Evolutionary conservation across 805 yeast species (phyloP).

Genomic region (Zygosaccharomyces gambellarensis): DNA sequence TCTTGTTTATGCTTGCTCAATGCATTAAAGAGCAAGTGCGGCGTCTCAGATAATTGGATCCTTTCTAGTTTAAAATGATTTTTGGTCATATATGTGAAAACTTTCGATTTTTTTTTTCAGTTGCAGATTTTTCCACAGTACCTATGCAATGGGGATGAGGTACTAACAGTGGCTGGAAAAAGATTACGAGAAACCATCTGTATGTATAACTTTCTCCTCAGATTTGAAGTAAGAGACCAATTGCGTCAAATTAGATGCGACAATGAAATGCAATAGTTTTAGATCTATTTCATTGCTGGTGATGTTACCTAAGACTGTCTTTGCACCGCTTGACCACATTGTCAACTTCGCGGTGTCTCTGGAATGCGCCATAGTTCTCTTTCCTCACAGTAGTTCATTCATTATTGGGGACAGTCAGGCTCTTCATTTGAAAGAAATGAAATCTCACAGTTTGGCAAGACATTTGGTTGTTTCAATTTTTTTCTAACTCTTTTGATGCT

Average conservation of each 20-base stretch:
- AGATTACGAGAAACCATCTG: background rate
- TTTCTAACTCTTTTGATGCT: background rate
- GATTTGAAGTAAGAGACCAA: background rate
- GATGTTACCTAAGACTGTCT: background rate
- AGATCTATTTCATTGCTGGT: no score
- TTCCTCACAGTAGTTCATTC: background rate
- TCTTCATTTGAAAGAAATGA: background rate
- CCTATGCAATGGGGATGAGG: background rate
- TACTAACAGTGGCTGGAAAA: background rate
- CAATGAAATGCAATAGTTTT: background rate
- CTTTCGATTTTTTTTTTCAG: background rate
- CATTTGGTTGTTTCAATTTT: background rate
- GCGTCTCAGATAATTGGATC: no score
- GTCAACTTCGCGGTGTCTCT: background rate
- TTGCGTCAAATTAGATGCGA: background rate
- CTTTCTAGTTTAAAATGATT: background rate
- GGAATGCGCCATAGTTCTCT: background rate
- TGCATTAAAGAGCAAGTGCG: background rate
- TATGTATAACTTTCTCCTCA: background rate
- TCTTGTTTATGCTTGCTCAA: background rate
- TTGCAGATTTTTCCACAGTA: background rate
- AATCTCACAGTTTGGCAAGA: background rate
- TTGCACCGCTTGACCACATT: background rate
- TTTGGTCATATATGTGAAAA: background rate
- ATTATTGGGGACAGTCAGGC: background rate